These are phyloP conservation scores for Ilyonectria destructans DNA, from an alignment of 2,329 filamentous ascomycete species.

Conservation along the genomic window DNA sequence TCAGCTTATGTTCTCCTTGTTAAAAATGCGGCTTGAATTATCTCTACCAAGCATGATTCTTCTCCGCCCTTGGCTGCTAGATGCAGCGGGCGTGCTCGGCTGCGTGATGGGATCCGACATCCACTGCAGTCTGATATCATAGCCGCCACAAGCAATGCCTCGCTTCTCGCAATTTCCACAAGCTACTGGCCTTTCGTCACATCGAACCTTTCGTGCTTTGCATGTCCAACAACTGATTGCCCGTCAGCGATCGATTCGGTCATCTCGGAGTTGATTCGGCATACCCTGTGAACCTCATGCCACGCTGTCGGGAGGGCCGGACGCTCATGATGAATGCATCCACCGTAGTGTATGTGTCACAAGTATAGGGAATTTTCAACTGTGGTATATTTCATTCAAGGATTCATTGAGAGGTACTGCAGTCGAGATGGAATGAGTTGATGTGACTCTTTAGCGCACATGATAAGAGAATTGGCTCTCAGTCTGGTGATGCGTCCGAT, in stretches of 20 bases:
- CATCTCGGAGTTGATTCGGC: neutral
- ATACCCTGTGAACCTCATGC: constrained; percentile 1
- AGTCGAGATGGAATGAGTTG: neutral
- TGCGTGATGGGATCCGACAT: constrained; percentile 26
- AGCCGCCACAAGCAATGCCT: constrained; percentile 27
- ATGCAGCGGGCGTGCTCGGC: neutral
- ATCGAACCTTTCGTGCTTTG: constrained; percentile 35
- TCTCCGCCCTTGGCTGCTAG: constrained; percentile 23
- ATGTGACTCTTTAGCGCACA: neutral
- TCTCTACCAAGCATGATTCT: constrained; percentile 27
- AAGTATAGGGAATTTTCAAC: neutral
- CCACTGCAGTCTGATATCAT: constrained; percentile 32
- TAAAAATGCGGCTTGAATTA: no score
- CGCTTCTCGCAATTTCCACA: constrained; percentile 36
- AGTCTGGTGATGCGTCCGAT: neutral
- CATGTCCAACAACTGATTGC: constrained; percentile 36
- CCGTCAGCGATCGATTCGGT: neutral
- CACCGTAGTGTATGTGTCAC: no score
- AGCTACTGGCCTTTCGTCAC: constrained; percentile 28
- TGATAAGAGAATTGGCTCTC: neutral
- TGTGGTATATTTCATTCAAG: neutral
- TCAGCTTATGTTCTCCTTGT: neutral
- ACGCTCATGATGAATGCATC: neutral
- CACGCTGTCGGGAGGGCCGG: neutral
- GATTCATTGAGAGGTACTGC: neutral